phyloP scores from a whole-genome alignment of 805 yeast species.

The Wickerhamiella occidentalis region DNA sequence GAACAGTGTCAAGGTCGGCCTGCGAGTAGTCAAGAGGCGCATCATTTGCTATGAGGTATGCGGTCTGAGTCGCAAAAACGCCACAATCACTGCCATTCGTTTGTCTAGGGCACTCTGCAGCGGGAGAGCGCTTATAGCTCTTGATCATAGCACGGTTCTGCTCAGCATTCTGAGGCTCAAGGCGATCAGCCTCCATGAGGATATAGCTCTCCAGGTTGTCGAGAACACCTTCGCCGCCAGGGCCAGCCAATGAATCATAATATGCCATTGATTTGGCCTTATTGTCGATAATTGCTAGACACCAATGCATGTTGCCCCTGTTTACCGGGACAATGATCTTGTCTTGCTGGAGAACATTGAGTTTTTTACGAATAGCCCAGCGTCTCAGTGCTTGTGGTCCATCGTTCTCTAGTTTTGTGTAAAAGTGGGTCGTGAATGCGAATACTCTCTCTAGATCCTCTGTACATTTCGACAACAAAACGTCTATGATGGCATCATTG shows the following conservation, averaged over 20 bases:
- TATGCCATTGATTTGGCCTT: conserved; percentile 46
- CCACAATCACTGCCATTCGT: conserved; percentile 91
- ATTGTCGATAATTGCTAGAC: conserved; percentile 67
- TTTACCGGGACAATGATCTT: conserved; percentile 78
- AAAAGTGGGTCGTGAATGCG: conserved; percentile 83
- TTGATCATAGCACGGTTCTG: conserved; percentile 25
- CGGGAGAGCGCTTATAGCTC: conserved; percentile 20
- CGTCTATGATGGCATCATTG: conserved; percentile 83
- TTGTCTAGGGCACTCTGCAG: conserved; percentile 63
- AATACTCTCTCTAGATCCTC: conserved; percentile 29
- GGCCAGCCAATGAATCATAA: conserved; percentile 59
- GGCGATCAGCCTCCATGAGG: conserved; percentile 50
- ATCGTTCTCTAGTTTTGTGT: conserved; percentile 49
- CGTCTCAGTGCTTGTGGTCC: conserved; percentile 75
- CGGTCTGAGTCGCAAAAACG: conserved; percentile 75
- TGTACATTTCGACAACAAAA: conserved; percentile 44
- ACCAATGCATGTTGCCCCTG: conserved; percentile 79
- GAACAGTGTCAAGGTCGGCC: conserved; percentile 52
- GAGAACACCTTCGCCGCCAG: conserved; percentile 32
- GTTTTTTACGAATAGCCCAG: conserved; percentile 72
- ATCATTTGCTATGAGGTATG: conserved; percentile 45
- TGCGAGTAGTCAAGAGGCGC: conserved; percentile 42
- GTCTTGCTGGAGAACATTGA: conserved; percentile 50
- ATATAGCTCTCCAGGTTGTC: conserved; percentile 48
- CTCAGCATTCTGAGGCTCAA: conserved; percentile 30